Percentiles rank a stretch among this genome's conserved stretches.
These are phyloP conservation scores for Cladosporium oxysporum DNA, from an alignment of 2,329 filamentous ascomycete species.

Conservation along the genomic window DNA sequence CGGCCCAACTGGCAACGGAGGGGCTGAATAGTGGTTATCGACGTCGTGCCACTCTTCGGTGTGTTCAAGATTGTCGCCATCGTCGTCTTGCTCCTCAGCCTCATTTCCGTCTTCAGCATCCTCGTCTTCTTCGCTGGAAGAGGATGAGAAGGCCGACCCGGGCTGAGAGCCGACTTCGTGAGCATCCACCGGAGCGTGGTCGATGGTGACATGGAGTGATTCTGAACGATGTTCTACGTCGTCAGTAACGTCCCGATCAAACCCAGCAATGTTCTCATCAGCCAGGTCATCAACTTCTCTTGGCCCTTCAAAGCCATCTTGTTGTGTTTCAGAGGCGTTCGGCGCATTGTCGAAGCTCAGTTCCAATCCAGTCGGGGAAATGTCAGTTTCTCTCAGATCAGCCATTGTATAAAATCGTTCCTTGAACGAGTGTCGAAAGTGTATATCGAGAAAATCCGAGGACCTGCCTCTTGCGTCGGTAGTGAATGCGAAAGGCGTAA, in stretches of 20 bases:
- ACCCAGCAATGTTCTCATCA: background rate
- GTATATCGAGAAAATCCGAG: background rate
- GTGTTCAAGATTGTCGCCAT: background rate
- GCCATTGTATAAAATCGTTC: slow-evolving; percentile 4
- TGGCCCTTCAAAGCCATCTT: background rate
- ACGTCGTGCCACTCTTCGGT: background rate
- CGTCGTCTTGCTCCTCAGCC: background rate
- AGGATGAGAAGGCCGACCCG: slow-evolving; percentile 4
- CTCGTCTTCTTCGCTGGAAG: slow-evolving; percentile 10
- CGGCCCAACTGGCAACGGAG: background rate
- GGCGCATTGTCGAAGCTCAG: background rate
- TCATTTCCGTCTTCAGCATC: slow-evolving; percentile 4
- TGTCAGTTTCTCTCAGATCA: background rate
- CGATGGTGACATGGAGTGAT: background rate
- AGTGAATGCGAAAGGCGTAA: background rate
- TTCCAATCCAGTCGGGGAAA: background rate
- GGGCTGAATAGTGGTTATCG: background rate
- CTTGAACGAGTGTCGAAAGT: background rate
- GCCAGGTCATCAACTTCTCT: background rate
- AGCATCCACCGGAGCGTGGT: background rate
- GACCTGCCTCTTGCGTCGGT: slow-evolving; percentile 14
- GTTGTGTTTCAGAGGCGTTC: background rate
- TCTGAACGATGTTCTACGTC: background rate
- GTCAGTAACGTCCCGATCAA: background rate
- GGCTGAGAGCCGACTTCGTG: background rate